Conservation (phyloP, 495 filamentous ascomycete genomes). For the Stereocaulon alpinum region DNA sequence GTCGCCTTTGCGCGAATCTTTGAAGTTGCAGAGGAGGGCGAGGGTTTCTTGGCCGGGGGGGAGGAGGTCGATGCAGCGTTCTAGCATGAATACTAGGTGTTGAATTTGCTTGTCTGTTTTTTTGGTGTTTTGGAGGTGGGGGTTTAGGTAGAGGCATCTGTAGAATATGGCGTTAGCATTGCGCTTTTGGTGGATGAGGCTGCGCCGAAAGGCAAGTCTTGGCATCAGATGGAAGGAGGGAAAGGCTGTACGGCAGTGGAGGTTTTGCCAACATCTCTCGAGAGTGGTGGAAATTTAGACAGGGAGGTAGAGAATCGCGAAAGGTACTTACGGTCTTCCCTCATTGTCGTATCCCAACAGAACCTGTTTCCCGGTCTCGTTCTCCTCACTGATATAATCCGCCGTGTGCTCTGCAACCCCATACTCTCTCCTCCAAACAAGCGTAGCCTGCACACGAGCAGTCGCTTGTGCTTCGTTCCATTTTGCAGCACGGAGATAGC, state of each 20-base stretch:
- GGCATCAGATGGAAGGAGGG: too few relatives aligned
- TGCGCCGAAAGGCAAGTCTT: too few relatives aligned
- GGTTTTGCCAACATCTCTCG: too few relatives aligned
- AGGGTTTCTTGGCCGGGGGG: slow-evolving; percentile 74
- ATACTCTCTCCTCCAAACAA: slow-evolving; percentile 85
- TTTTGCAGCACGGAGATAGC: slow-evolving; percentile 88
- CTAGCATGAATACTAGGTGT: slow-evolving; percentile 91
- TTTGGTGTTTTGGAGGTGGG: slow-evolving; percentile 84
- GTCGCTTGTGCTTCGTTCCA: slow-evolving; percentile 71
- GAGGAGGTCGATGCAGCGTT: slow-evolving; percentile 81
- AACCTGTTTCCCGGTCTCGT: slow-evolving; percentile 92
- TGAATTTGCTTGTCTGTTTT: slow-evolving; percentile 81
- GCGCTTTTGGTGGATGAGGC: too few relatives aligned
- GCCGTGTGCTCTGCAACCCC: slow-evolving; percentile 61
- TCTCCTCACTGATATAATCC: slow-evolving; percentile 80
- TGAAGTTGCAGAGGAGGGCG: slow-evolving; percentile 81
- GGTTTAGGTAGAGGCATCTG: slow-evolving; percentile 72
- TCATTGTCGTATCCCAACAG: slow-evolving; percentile 78
- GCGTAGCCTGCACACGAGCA: slow-evolving; percentile 64
- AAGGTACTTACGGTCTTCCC: slow-evolving; percentile 42
- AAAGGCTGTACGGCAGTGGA: too few relatives aligned
- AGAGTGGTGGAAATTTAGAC: too few relatives aligned
- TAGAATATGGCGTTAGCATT: too few relatives aligned
- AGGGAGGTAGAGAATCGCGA: too few relatives aligned
- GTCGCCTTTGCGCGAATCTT: slow-evolving; percentile 63